Conservation (phyloP, 2,329 filamentous ascomycete genomes). For the Aspergillus terreus region DNA sequence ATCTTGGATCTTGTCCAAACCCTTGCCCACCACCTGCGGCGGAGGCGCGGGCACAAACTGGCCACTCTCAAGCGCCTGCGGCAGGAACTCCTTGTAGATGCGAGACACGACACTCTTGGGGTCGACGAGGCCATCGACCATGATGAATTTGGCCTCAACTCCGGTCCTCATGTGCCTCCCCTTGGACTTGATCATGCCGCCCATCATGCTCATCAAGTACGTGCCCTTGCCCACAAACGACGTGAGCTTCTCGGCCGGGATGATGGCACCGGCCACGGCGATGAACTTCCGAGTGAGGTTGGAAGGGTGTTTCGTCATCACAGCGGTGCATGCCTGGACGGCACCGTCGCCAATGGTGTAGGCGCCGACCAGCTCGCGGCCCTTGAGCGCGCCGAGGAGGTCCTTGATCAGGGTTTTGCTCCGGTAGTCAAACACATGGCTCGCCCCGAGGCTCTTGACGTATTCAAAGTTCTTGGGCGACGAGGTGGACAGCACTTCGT, state of each 20-base stretch:
- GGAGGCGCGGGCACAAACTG: slow-evolving; percentile 29
- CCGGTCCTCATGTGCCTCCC: no score
- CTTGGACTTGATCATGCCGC: slow-evolving; percentile 4
- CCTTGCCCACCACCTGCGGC: slow-evolving; percentile 36
- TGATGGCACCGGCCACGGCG: slow-evolving; percentile 4
- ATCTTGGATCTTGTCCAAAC: slow-evolving; percentile 34
- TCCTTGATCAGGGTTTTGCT: slow-evolving; percentile 10
- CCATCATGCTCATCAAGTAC: slow-evolving; percentile 6
- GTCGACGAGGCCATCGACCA: slow-evolving; percentile 4
- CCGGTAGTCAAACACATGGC: slow-evolving; percentile 35
- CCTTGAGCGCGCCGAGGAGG: slow-evolving; percentile 20
- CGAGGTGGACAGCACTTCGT: slow-evolving; percentile 37
- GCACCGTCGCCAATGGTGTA: slow-evolving; percentile 5
- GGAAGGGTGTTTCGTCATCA: no score
- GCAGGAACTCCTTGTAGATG: slow-evolving; percentile 27
- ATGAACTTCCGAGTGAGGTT: slow-evolving; percentile 1
- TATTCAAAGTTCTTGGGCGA: slow-evolving; percentile 35
- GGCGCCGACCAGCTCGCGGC: slow-evolving; percentile 18
- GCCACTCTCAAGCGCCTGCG: slow-evolving; percentile 24
- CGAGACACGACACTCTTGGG: slow-evolving; percentile 17
- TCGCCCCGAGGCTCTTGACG: slow-evolving; percentile 34
- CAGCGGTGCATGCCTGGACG: no score
- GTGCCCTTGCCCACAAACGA: slow-evolving; percentile 12
- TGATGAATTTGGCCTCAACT: slow-evolving; percentile 2
- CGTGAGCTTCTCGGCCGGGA: slow-evolving; percentile 1